Conservation (phyloP, 495 filamentous ascomycete genomes). For the Staphylotrichum tortipilum region DNA sequence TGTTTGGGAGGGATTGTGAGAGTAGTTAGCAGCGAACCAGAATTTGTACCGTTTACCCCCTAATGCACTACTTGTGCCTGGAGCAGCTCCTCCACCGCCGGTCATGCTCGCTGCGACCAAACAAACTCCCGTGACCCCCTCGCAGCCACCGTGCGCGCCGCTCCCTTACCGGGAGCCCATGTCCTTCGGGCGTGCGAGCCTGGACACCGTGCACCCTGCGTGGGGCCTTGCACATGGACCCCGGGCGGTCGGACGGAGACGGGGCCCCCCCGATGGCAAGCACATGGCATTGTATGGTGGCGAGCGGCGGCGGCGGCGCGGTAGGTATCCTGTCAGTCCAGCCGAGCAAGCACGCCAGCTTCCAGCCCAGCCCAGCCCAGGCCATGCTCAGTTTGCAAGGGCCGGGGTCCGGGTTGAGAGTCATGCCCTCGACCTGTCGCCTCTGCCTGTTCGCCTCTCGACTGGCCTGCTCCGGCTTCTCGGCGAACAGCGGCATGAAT, state of each 20-base stretch:
- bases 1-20: constrained; percentile 6
- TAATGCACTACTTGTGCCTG: too few relatives aligned
- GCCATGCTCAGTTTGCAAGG: too few relatives aligned
- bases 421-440: not conserved
- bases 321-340: not conserved
- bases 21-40: constrained; percentile 1
- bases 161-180: not conserved
- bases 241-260: constrained; percentile 4
- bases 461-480: not conserved
- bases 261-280: not conserved
- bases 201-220: not conserved
- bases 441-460: constrained; percentile 2
- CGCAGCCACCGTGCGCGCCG: too few relatives aligned
- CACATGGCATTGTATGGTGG: too few relatives aligned
- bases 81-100: too few relatives aligned
- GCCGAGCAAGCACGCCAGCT: too few relatives aligned
- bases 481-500: constrained; percentile 1
- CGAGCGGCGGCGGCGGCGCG: not conserved
- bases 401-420: not conserved
- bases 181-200: not conserved
- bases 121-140: too few relatives aligned
- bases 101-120: too few relatives aligned
- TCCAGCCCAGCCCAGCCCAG: not conserved
- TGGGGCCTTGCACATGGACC: constrained; percentile 1
- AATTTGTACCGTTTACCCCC: not conserved